A percentile compares a stretch with the other conserved stretches of the same genome.
These are phyloP conservation scores for Naegleria lovaniensis DNA, from an alignment of 208 protist genomes.

Conservation along the genomic window DNA sequence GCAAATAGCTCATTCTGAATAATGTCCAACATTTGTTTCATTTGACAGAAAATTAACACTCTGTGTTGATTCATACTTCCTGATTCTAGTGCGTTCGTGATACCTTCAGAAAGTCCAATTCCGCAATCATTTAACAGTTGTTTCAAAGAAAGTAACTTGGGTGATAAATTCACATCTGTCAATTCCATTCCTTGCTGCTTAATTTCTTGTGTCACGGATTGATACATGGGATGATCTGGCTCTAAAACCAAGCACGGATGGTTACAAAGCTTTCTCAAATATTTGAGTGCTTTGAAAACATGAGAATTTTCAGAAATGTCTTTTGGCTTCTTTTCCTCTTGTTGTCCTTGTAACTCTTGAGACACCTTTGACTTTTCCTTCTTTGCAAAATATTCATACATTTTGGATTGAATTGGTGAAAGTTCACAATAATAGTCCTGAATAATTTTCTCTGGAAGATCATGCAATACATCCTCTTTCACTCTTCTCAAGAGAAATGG, in stretches of 20 bases:
- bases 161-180: slow-evolving; percentile 42
- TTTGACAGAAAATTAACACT: slow-evolving; percentile 57
- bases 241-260: slow-evolving; percentile 65
- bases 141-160: slow-evolving; percentile 59
- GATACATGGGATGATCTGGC: slow-evolving; percentile 52
- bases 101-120: slow-evolving; percentile 44
- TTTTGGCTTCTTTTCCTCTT: slow-evolving; percentile 23
- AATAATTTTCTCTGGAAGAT: slow-evolving; percentile 82
- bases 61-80: slow-evolving; percentile 29
- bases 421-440: slow-evolving; percentile 71
- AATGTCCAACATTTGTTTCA: slow-evolving; percentile 39
- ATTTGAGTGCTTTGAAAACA: slow-evolving; percentile 68
- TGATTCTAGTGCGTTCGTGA: not conserved
- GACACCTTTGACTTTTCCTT: not conserved
- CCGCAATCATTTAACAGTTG: slow-evolving; percentile 64
- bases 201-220: slow-evolving; percentile 34
- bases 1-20: slow-evolving; percentile 54
- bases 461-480: slow-evolving; percentile 72
- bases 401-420: slow-evolving; percentile 51
- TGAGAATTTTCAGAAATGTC: slow-evolving; percentile 35
- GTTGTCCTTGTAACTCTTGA: not conserved
- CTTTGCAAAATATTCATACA: slow-evolving; percentile 33
- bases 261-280: slow-evolving; percentile 66
- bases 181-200: slow-evolving; percentile 33
- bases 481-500: slow-evolving; percentile 76